Evolutionary conservation across 768 basidiomycete genomes (phyloP).

Genomic region (Termitomyces heimii): DNA sequence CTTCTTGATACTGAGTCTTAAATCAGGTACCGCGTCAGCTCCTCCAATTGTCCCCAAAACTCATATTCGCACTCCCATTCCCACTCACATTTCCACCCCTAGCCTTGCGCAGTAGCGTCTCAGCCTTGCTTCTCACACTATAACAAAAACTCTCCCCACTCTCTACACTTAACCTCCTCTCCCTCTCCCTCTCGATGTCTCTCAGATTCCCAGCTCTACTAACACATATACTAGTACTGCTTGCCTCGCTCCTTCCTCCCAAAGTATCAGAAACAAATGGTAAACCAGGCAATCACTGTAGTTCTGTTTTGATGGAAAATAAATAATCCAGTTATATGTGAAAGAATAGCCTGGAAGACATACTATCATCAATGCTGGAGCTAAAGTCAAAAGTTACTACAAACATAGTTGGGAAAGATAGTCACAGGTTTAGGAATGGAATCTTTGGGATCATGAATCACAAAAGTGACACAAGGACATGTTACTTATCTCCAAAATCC

Average conservation of each 20-base stretch:
- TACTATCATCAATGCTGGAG: too few species aligned
- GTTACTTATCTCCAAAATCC: too few species aligned
- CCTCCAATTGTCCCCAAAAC: conserved; percentile 3
- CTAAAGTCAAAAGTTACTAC: too few species aligned
- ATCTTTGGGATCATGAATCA: too few species aligned
- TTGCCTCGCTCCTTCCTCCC: conserved; percentile 29
- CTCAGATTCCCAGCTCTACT: not conserved
- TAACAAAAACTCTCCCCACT: conserved; percentile 38
- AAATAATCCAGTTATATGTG: too few species aligned
- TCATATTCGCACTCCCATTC: conserved; percentile 4
- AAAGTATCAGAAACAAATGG: too few species aligned
- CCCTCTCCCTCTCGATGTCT: not conserved
- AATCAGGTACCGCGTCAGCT: conserved; percentile 12
- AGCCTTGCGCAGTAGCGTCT: conserved; percentile 7
- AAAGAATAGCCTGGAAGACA: too few species aligned
- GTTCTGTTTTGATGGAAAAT: too few species aligned
- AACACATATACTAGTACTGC: conserved; percentile 3
- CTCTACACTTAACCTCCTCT: conserved; percentile 36
- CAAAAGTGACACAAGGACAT: too few species aligned
- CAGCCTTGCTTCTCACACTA: conserved; percentile 17
- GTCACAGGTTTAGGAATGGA: too few species aligned
- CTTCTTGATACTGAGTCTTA: conserved; percentile 9
- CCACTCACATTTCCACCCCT: not conserved
- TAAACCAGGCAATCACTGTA: too few species aligned
- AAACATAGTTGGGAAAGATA: too few species aligned